phyloP scores from a whole-genome alignment of 1,284 basidiomycete species.

The Cutaneotrichosporon sp. region DNA sequence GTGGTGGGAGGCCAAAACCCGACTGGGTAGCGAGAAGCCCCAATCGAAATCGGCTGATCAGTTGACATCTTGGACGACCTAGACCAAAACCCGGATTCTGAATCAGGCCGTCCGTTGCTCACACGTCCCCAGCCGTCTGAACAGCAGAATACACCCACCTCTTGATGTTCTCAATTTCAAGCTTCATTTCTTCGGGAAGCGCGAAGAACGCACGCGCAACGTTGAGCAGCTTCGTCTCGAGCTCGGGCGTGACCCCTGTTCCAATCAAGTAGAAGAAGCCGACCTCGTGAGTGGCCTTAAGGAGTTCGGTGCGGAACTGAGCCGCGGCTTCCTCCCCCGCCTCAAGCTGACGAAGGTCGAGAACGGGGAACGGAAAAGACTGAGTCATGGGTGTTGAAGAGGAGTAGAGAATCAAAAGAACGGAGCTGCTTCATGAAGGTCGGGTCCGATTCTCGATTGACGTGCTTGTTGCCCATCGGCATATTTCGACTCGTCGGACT shows the following conservation, averaged over 20 bases:
- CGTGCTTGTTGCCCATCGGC: background rate
- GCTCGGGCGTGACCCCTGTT: slow-evolving; percentile 26
- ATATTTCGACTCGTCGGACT: too few relatives aligned
- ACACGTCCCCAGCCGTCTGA: too few relatives aligned
- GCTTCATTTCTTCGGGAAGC: slow-evolving; percentile 28
- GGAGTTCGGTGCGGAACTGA: slow-evolving; percentile 9
- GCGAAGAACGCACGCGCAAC: slow-evolving; percentile 32
- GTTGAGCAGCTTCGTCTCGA: slow-evolving; percentile 24
- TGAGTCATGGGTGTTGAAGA: background rate
- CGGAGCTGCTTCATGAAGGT: background rate
- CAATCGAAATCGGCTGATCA: too few relatives aligned
- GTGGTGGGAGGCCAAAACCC: too few relatives aligned
- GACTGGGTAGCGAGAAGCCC: too few relatives aligned
- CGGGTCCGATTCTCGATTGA: background rate
- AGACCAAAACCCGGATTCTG: too few relatives aligned
- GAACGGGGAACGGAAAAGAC: slow-evolving; percentile 14
- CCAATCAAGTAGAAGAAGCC: slow-evolving; percentile 41
- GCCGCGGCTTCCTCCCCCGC: slow-evolving; percentile 1
- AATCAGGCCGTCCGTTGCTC: too few relatives aligned
- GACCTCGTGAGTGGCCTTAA: slow-evolving; percentile 15
- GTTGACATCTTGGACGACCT: too few relatives aligned
- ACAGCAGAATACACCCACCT: slow-evolving; percentile 7
- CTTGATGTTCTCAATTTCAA: slow-evolving; percentile 31
- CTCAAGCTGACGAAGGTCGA: slow-evolving; percentile 17
- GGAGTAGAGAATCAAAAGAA: background rate